Conservation (phyloP, 176 grass and related monocot species). For the Triticum dicoccoides region DNA sequence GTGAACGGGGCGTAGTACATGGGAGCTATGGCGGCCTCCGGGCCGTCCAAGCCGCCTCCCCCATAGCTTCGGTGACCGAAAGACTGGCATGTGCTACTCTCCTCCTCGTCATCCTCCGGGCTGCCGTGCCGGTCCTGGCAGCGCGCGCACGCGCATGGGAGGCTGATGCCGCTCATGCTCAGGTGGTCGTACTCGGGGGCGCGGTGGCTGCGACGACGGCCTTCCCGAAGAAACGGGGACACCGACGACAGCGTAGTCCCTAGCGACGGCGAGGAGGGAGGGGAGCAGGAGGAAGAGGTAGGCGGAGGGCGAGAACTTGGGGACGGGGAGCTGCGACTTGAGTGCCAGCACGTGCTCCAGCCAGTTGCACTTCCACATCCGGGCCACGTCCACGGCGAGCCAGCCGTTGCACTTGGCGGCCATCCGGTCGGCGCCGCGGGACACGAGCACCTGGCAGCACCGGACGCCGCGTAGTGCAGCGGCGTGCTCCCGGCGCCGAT, state of each 20-base stretch:
- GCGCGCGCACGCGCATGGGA: not conserved
- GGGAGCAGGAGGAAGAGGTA: conserved; percentile 65
- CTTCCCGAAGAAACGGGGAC: not conserved
- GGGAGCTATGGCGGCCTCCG: conserved; percentile 18
- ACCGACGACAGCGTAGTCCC: not conserved
- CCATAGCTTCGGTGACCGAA: conserved; percentile 19
- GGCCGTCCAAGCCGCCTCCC: conserved; percentile 15
- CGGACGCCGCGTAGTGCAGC: conserved; percentile 87
- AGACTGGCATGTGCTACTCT: conserved; percentile 22
- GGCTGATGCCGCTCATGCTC: not conserved
- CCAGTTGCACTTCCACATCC: conserved; percentile 57
- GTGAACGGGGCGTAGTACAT: conserved; percentile 34
- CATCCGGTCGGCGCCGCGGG: conserved; percentile 62
- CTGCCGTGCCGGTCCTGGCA: conserved; percentile 13
- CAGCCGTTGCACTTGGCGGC: conserved; percentile 67
- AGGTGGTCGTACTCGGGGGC: conserved; percentile 1
- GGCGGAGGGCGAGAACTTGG: conserved; percentile 60
- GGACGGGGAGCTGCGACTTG: conserved; percentile 51
- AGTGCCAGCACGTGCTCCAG: conserved; percentile 71
- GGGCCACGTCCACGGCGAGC: conserved; percentile 83
- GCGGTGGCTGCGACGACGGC: not conserved
- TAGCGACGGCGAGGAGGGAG: conserved; percentile 53
- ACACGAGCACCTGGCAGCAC: conserved; percentile 86
- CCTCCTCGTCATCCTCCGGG: not conserved
- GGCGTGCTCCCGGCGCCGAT: conserved; percentile 84